Conservation (phyloP, 192 early-diverging fungal species). For the Gorgonomyces haynaldii region DNA sequence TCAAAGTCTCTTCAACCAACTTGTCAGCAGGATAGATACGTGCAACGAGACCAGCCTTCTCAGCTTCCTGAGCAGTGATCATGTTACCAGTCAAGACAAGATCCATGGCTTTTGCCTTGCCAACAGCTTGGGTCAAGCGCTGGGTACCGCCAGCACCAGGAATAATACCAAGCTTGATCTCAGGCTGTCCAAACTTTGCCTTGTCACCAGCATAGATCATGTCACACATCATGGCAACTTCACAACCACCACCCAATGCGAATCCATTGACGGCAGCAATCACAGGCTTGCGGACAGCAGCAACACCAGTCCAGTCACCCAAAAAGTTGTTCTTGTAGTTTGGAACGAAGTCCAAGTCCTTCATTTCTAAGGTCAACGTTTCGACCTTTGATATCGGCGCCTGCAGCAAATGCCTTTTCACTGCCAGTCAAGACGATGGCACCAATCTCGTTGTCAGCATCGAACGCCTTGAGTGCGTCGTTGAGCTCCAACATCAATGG, state of each 20-base stretch:
- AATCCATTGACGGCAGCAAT: conserved; percentile 98
- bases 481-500: conserved; percentile 90
- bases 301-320: conserved; percentile 88
- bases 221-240: conserved; percentile 97
- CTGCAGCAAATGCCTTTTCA: conserved; percentile 94
- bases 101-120: conserved; percentile 99
- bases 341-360: conserved; percentile 68
- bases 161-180: conserved; percentile 97
- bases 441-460: conserved; percentile 65
- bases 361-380: no score
- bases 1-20: conserved; percentile 78
- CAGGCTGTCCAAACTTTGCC: conserved; percentile 94
- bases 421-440: conserved; percentile 92
- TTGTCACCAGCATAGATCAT: conserved; percentile 98
- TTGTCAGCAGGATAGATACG: conserved; percentile 75
- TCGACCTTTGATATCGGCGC: conserved; percentile 99
- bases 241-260: conserved; percentile 97
- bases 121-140: conserved; percentile 76
- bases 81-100: conserved; percentile 84
- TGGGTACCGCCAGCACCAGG: conserved; percentile 64
- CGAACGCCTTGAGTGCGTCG: conserved; percentile 65
- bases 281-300: conserved; percentile 85
- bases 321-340: conserved; percentile 89
- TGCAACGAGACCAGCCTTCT: conserved; percentile 73
- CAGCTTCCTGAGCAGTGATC: conserved; percentile 73